These are phyloP conservation scores for Wickerhamia fluorescens DNA, from an alignment of 805 yeast genomes.

Conservation along the genomic window DNA sequence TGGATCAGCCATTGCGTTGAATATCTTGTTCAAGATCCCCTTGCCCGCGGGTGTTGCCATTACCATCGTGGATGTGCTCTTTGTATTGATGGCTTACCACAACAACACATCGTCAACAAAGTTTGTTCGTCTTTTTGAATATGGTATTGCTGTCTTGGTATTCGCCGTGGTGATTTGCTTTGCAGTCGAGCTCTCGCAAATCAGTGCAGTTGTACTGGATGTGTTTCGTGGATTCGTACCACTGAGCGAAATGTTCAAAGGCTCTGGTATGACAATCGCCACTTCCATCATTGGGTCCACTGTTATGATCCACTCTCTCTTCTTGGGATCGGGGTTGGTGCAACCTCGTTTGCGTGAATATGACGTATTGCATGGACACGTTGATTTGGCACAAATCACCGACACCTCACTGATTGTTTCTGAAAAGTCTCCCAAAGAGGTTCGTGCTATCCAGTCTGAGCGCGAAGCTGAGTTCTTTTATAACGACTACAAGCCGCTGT, in stretches of 20 bases:
- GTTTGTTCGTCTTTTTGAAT: slow-evolving; percentile 31
- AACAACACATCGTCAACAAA: slow-evolving; percentile 36
- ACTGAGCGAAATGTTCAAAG: slow-evolving; percentile 34
- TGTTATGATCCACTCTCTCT: slow-evolving; percentile 46
- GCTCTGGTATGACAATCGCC: slow-evolving; percentile 39
- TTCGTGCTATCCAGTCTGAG: not conserved
- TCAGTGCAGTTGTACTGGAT: slow-evolving; percentile 24
- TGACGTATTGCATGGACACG: slow-evolving; percentile 32
- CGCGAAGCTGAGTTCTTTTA: slow-evolving; percentile 26
- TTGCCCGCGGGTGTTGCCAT: slow-evolving; percentile 43
- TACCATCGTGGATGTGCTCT: slow-evolving; percentile 39
- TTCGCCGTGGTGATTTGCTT: slow-evolving; percentile 38
- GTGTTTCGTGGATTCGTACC: slow-evolving; percentile 41
- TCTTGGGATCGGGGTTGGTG: slow-evolving; percentile 43
- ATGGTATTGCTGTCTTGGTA: slow-evolving; percentile 36
- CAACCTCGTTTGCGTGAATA: slow-evolving; percentile 42
- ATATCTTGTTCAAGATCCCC: slow-evolving; percentile 38
- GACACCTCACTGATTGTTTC: not conserved
- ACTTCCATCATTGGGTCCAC: slow-evolving; percentile 45
- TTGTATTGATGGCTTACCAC: slow-evolving; percentile 41
- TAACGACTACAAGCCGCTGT: slow-evolving; percentile 57
- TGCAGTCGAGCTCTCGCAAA: slow-evolving; percentile 36
- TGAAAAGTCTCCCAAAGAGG: not conserved
- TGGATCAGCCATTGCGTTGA: slow-evolving; percentile 46
- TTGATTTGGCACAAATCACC: slow-evolving; percentile 14